phyloP scores from a whole-genome alignment of 371 early-diverging fungal species.

The Mucor velutinosus region DNA sequence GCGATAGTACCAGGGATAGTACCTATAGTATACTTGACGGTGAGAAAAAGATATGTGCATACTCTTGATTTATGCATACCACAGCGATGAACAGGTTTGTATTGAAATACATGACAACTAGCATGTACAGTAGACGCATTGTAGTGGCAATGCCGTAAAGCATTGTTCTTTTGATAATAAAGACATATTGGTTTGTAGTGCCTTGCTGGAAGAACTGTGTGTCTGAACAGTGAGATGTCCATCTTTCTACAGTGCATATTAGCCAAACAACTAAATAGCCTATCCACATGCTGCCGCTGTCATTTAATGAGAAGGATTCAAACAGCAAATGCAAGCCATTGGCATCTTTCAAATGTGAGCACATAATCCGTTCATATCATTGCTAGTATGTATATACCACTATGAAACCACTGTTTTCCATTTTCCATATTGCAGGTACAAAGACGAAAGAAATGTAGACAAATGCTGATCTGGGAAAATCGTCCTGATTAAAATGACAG shows the following conservation, averaged over 20 bases:
- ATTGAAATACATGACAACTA: constrained; percentile 45
- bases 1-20: constrained; percentile 6
- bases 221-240: constrained; percentile 24
- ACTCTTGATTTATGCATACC: constrained; percentile 18
- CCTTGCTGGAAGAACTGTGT: not conserved
- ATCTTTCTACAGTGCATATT: constrained; percentile 38
- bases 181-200: not conserved
- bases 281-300: constrained; percentile 8
- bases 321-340: constrained; percentile 36
- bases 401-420: constrained; percentile 33
- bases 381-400: constrained; percentile 10
- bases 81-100: constrained; percentile 34
- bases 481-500: not conserved
- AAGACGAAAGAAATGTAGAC: not conserved
- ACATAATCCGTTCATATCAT: not conserved
- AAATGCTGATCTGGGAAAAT: not conserved
- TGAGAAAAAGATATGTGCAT: not conserved
- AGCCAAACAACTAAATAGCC: constrained; percentile 31
- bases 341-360: constrained; percentile 22
- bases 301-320: constrained; percentile 25
- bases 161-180: constrained; percentile 15
- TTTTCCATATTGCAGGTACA: not conserved
- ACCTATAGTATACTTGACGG: not conserved
- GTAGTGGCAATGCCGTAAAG: constrained; percentile 33
- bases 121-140: constrained; percentile 40